Base-by-base conservation (phyloP, 2,329 filamentous ascomycete species). In the Magnaporthales sp. region DNA sequence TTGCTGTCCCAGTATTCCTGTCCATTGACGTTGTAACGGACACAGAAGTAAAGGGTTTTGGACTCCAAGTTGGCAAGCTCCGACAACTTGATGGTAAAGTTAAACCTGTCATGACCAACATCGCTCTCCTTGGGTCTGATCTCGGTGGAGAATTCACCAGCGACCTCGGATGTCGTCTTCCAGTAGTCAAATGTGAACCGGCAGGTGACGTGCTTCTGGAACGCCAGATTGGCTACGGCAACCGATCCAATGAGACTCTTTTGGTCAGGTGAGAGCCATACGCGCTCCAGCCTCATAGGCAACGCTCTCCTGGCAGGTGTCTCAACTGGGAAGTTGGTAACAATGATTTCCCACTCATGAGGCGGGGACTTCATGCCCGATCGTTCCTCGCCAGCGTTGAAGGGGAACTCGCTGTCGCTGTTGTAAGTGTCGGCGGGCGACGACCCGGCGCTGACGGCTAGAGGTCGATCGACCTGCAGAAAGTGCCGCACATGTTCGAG, bases 1-100 rank as follows among this genome's bases (percentile, higher is more conserved):
- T 99, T 99, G 83, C 94, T 99, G 79, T 99, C 95, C 95, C 95
- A 99, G 77, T 88, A 91, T 73, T 98, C 94, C 69, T 90, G 84
- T 22, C 92, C 92, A 69, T 89, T 89, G 67, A 96, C 92, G 54
- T 81, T 87, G 78, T 98, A 99, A 65, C 92, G 90, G 64, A 97
- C 85, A 77, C 95, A 98, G 74, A 98, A 88, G 77, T 93, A 92
- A 74, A 99, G 83, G 0, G 93, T 97, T 84, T 97, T 98, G 70
- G 88, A 87, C 77, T 97, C 93, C 62, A 99, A 84, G 76, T 97
- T 94, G 61, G 92, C 91, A 72, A 93, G 89, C 74, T 99, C 95
- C 24, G 93, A 89, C 67, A 99, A 79, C 81, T 93, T 94, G 81
- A 99, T 96, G 77, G 88, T 92, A 79, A 99, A 99, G 74, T 89